These are phyloP conservation scores for Lojkania enalia DNA, from an alignment of 2,329 filamentous ascomycete species.

Conservation along the genomic window DNA sequence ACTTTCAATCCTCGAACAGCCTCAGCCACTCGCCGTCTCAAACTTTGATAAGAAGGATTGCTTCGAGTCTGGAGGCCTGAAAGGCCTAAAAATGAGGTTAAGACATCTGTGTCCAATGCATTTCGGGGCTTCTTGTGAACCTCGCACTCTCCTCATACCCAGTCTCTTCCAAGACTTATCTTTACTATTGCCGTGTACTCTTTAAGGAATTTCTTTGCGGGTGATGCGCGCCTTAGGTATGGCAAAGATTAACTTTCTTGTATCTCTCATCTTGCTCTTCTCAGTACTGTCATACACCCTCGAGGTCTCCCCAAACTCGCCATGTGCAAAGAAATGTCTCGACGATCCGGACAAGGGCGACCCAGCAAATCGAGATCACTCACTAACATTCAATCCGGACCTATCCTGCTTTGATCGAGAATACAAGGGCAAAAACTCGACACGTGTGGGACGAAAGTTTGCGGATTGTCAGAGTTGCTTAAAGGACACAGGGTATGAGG, in stretches of 20 bases:
- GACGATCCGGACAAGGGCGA: slow-evolving; percentile 17
- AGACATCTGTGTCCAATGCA: not conserved
- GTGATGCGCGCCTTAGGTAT: not conserved
- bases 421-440: slow-evolving; percentile 16
- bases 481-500: slow-evolving; percentile 17
- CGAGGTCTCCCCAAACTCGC: slow-evolving; percentile 24
- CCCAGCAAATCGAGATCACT: slow-evolving; percentile 4
- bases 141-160: too few relatives aligned
- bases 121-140: not conserved
- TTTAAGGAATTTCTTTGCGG: not conserved
- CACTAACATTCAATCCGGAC: slow-evolving; percentile 16
- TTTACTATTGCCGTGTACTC: not conserved
- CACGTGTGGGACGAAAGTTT: slow-evolving; percentile 21
- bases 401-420: slow-evolving; percentile 23
- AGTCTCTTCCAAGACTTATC: too few relatives aligned
- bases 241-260: not conserved
- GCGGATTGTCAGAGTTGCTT: slow-evolving; percentile 22
- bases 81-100: not conserved
- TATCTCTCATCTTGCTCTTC: not conserved
- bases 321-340: slow-evolving; percentile 23
- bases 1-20: not conserved
- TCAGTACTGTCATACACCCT: slow-evolving; percentile 9
- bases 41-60: not conserved
- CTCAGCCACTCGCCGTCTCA: not conserved
- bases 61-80: not conserved